Evolutionary conservation across 108 stramenopile genomes (phyloP).

Genomic region (Mediolabrus comicus): DNA sequence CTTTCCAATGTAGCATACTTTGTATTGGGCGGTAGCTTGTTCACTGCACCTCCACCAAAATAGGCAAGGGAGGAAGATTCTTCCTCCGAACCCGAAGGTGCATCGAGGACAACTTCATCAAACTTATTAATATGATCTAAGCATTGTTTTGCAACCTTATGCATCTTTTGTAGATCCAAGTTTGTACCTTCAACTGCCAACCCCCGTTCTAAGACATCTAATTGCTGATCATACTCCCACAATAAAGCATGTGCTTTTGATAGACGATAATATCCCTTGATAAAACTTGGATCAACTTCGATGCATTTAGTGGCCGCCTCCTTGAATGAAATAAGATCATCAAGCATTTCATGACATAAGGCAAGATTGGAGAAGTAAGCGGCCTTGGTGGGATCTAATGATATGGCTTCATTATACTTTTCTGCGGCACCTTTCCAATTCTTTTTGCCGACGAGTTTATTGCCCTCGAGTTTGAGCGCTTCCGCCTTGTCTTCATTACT

Average conservation of each 20-base stretch:
- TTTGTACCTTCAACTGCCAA: constrained; percentile 62
- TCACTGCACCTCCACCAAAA: no score
- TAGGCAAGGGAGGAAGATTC: no score
- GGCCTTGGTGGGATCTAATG: constrained; percentile 48
- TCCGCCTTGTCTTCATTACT: constrained; percentile 18
- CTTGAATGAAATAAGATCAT: constrained; percentile 7
- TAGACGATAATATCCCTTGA: constrained; percentile 63
- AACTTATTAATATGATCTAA: no score
- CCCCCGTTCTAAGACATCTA: constrained; percentile 66
- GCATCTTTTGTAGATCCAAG: constrained; percentile 74
- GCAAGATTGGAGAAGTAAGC: constrained; percentile 74
- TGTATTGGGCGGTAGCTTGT: no score
- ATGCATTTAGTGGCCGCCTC: constrained; percentile 29
- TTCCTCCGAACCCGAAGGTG: no score
- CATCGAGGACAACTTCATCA: no score
- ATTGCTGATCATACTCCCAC: constrained; percentile 56
- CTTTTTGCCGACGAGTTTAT: constrained; percentile 24
- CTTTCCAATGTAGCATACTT: no score
- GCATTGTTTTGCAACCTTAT: no score
- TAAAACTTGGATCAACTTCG: constrained; percentile 56
- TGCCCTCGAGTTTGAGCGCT: constrained; percentile 33
- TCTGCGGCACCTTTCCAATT: constrained; percentile 45
- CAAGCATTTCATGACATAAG: constrained; percentile 24
- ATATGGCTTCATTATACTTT: constrained; percentile 63
- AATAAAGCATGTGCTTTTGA: constrained; percentile 62